phyloP scores from a whole-genome alignment of 208 protist species.

The Hexamita inflata region DNA sequence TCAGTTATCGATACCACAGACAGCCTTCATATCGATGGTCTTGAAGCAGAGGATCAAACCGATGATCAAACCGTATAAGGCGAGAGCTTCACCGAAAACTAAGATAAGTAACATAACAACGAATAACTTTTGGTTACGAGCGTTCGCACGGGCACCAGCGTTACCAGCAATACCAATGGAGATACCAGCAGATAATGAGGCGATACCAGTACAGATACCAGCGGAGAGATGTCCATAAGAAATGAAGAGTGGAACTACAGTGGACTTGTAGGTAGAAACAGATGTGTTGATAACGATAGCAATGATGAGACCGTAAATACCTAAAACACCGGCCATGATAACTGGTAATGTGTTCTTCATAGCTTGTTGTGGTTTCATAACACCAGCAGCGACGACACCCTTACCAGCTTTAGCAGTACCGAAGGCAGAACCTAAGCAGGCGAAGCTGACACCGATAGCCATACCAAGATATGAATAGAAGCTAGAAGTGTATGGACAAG shows the following conservation, averaged over 20 bases:
- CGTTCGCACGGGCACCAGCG: constrained; percentile 65
- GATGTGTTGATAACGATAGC: constrained; percentile 71
- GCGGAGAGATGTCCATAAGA: constrained; percentile 79
- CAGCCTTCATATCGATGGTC: background rate
- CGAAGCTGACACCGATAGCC: constrained; percentile 36
- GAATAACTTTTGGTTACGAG: constrained; percentile 82
- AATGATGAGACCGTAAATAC: constrained; percentile 97
- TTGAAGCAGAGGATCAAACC: constrained; percentile 63
- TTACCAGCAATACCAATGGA: constrained; percentile 97
- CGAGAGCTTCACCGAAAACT: constrained; percentile 97
- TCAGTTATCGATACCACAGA: too few relatives aligned
- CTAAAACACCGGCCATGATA: constrained; percentile 87
- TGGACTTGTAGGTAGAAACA: background rate
- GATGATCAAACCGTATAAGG: constrained; percentile 93
- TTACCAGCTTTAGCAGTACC: constrained; percentile 48
- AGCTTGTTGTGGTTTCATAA: constrained; percentile 73
- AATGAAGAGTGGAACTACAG: constrained; percentile 41
- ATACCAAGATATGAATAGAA: constrained; percentile 41
- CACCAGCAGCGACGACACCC: constrained; percentile 51
- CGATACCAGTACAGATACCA: constrained; percentile 77
- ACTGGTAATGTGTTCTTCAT: constrained; percentile 71
- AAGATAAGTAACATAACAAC: constrained; percentile 98
- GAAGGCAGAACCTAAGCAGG: constrained; percentile 41
- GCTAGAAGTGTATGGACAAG: constrained; percentile 18
- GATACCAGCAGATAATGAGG: constrained; percentile 81